Percentiles rank a stretch among this genome's conserved stretches.
These are phyloP conservation scores for Pseudocercospora crystallina DNA, from an alignment of 2,329 filamentous ascomycete genomes.

Conservation along the genomic window DNA sequence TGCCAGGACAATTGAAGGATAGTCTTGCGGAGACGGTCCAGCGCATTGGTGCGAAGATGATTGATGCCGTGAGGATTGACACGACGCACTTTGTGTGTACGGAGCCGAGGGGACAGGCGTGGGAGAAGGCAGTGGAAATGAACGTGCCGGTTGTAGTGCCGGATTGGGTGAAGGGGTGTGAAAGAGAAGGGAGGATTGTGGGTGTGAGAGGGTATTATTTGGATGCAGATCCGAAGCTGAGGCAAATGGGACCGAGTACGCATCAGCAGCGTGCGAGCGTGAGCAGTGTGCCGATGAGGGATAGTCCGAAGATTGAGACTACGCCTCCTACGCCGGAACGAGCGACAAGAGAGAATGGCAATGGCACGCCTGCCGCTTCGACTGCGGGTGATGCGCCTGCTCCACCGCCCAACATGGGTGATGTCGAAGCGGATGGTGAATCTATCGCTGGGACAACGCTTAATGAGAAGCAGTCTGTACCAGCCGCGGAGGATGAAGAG, in stretches of 20 bases:
- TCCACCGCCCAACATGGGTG: conserved; percentile 28
- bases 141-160: conserved; percentile 96
- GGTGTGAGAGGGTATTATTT: conserved; percentile 95
- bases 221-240: conserved; percentile 71
- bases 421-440: conserved; percentile 30
- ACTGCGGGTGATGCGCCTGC: conserved; percentile 22
- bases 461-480: conserved; percentile 30
- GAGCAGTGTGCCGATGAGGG: conserved; percentile 33
- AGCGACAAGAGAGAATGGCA: conserved; percentile 15
- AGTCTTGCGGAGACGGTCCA: conserved; percentile 73
- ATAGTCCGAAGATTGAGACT: conserved; percentile 50
- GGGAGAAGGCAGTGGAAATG: conserved; percentile 97
- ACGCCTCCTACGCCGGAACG: conserved; percentile 53
- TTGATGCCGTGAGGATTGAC: conserved; percentile 88
- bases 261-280: conserved; percentile 31
- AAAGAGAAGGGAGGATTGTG: conserved; percentile 86
- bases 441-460: conserved; percentile 24
- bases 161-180: conserved; percentile 97
- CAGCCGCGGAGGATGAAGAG: conserved; percentile 23
- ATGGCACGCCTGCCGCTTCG: conserved; percentile 10
- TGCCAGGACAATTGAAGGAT: conserved; percentile 72
- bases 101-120: conserved; percentile 81
- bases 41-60: conserved; percentile 87
- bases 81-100: conserved; percentile 98
- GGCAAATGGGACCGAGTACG: conserved; percentile 50